Evolutionary conservation across 2,329 filamentous ascomycete genomes (phyloP), one percentile per base, ranked within the genome.

Genomic region (Fusarium coffeatum): DNA sequence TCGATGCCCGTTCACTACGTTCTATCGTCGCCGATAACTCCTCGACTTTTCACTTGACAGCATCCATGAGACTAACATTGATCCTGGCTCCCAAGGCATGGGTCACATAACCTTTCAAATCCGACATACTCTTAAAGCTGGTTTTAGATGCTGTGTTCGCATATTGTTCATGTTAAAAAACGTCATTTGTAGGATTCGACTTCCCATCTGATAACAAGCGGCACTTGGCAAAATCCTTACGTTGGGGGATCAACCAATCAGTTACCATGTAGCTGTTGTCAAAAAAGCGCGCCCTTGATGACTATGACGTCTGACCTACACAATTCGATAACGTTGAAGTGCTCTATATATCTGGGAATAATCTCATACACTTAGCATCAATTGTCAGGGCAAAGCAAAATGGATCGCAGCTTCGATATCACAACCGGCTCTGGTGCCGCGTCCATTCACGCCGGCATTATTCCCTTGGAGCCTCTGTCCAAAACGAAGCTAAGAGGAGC

Each of bases 401-500:
- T 66, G 63, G 42, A 60, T 5, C 47, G 37, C 3, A 65, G 34
- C 22, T 60, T 66, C n/a, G 28, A 66, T 2, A 54, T 66, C 10
- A 28, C 47, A 0, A 45, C 20, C 3, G 47, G 42, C 4, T 18
- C 23, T 1, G 28, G 37, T 16, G 28, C 18, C 18, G 59, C 50
- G 8, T 58, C 50, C 8, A 60, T 60, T 1, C 61, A 54, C 9
- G 54, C 42, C 12, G 54, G 54, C 1, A 49, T 66, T n/a, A 66
- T 66, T 13, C 47, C 55, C 3, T 5, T 66, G 15, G 54, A 66
- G 4, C 34, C 61, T 5, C 18, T 65, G 18, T 43, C 23, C 3
- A 30, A 50, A 11, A 28, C 28, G 5, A 60, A 49, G n/a, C 16
- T 50, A n/a, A 50, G 48, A 25, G 15, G 25, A 34, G 22, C 25